These are phyloP conservation scores for Sporothrix protearum DNA, from an alignment of 2,329 filamentous ascomycete genomes.

Conservation along the genomic window DNA sequence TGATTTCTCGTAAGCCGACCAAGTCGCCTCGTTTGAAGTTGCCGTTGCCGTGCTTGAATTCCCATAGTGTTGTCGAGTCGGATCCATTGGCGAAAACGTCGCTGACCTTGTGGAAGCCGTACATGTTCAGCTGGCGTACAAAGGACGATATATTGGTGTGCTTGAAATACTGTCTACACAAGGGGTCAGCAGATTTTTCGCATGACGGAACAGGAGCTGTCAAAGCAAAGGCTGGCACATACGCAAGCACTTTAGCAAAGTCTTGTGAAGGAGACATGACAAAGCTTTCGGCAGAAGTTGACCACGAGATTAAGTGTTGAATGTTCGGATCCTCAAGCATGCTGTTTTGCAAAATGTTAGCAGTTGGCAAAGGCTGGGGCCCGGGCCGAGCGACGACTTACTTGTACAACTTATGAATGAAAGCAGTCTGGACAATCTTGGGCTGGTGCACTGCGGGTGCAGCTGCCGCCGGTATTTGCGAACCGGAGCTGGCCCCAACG, in stretches of 20 bases:
- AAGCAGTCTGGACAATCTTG: slow-evolving; percentile 96
- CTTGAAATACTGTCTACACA: slow-evolving; percentile 88
- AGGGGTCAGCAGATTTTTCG: slow-evolving; percentile 30
- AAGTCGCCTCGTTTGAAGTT: slow-evolving; percentile 96
- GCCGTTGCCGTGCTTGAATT: slow-evolving; percentile 96
- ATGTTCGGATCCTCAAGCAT: slow-evolving; percentile 96
- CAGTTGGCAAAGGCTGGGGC: background rate
- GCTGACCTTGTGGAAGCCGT: slow-evolving; percentile 99
- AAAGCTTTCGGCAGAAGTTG: slow-evolving; percentile 88
- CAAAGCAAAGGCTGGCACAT: slow-evolving; percentile 42
- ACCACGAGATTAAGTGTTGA: slow-evolving; percentile 96
- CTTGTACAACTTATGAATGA: slow-evolving; percentile 99
- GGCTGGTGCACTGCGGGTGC: slow-evolving; percentile 81
- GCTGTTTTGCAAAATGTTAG: slow-evolving; percentile 46
- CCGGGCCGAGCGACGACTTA: slow-evolving; percentile 44
- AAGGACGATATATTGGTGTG: slow-evolving; percentile 99
- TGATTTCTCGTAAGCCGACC: slow-evolving; percentile 88
- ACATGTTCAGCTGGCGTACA: slow-evolving; percentile 97
- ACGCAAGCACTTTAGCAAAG: slow-evolving; percentile 98
- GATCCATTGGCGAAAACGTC: slow-evolving; percentile 96
- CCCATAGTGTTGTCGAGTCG: slow-evolving; percentile 92
- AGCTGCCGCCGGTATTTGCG: slow-evolving; percentile 43
- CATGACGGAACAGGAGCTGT: background rate
- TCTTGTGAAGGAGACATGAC: slow-evolving; percentile 97
- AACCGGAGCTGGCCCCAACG: slow-evolving; percentile 43